Evolutionary conservation across 495 filamentous ascomycete genomes (phyloP).

Genomic region (Xylaria castorea): DNA sequence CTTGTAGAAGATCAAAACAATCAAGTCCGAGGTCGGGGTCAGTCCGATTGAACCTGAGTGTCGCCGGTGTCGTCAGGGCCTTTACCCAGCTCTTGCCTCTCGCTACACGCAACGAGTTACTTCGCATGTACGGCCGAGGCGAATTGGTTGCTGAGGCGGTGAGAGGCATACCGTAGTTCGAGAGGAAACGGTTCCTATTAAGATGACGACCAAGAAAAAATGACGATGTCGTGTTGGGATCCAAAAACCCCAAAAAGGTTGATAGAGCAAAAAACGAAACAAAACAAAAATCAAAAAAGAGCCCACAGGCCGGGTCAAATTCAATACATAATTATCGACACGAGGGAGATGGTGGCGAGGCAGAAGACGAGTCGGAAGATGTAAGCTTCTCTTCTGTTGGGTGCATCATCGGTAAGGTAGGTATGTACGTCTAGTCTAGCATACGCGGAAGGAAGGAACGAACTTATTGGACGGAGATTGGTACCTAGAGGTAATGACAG

Average conservation of each 20-base stretch:
- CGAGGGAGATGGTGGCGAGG: slow-evolving; percentile 37
- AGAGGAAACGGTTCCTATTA: slow-evolving; percentile 33
- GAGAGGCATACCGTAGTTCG: slow-evolving; percentile 40
- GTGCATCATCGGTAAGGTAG: slow-evolving; percentile 34
- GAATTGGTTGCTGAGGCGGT: slow-evolving; percentile 31
- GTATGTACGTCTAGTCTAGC: slow-evolving; percentile 28
- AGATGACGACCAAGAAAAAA: slow-evolving; percentile 47
- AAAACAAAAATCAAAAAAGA: slow-evolving; percentile 28
- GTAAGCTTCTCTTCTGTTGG: slow-evolving; percentile 30
- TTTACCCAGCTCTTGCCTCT: slow-evolving; percentile 44
- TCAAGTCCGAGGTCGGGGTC: slow-evolving; percentile 38
- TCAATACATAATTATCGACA: slow-evolving; percentile 47
- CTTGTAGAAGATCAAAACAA: slow-evolving; percentile 30
- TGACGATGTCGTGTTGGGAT: slow-evolving; percentile 46
- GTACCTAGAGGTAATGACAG: slow-evolving; percentile 25
- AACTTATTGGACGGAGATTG: slow-evolving; percentile 26
- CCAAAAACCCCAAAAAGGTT: slow-evolving; percentile 43
- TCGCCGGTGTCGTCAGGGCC: slow-evolving; percentile 34
- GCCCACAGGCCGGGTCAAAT: slow-evolving; percentile 31
- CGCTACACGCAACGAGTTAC: slow-evolving; percentile 42
- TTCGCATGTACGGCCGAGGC: slow-evolving; percentile 43
- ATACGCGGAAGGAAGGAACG: slow-evolving; percentile 33
- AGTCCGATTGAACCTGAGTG: slow-evolving; percentile 41
- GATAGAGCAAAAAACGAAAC: slow-evolving; percentile 27
- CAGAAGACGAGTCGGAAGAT: slow-evolving; percentile 34